Percentiles rank a stretch among this genome's conserved stretches.
Evolutionary conservation across 73 alveolate species (phyloP).

Genomic region (Paramecium pentaurelia): DNA sequence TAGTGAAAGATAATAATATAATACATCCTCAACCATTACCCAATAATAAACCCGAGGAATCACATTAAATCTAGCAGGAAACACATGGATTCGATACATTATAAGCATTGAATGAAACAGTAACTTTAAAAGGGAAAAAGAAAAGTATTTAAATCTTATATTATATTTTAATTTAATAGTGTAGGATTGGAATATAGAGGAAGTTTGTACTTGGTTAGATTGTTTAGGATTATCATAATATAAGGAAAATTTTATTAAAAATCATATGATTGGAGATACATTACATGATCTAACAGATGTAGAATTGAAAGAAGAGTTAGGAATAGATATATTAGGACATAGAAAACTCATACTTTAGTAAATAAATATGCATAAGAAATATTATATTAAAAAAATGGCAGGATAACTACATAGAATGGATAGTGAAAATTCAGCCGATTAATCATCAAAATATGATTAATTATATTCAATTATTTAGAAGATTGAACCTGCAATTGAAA

Average conservation of each 20-base stretch:
- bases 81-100: constrained; percentile 16
- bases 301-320: constrained; percentile 28
- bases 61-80: not conserved
- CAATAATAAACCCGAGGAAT: not conserved
- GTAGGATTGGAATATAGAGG: constrained; percentile 38
- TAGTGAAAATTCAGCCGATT: not conserved
- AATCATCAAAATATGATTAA: not conserved
- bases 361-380: constrained; percentile 40
- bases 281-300: constrained; percentile 39
- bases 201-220: constrained; percentile 32
- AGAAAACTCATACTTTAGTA: constrained; percentile 42
- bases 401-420: not conserved
- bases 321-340: constrained; percentile 41
- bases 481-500: not conserved
- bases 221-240: not conserved
- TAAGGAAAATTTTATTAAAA: constrained; percentile 23
- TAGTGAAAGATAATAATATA: not conserved
- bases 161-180: not conserved
- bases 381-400: constrained; percentile 25
- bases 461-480: not conserved
- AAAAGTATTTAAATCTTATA: not conserved
- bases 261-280: constrained; percentile 45
- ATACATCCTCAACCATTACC: constrained; percentile 38
- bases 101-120: not conserved
- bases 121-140: not conserved